Conservation (phyloP, 169 alveolate genomes). For the Nephromyces sp. region DNA sequence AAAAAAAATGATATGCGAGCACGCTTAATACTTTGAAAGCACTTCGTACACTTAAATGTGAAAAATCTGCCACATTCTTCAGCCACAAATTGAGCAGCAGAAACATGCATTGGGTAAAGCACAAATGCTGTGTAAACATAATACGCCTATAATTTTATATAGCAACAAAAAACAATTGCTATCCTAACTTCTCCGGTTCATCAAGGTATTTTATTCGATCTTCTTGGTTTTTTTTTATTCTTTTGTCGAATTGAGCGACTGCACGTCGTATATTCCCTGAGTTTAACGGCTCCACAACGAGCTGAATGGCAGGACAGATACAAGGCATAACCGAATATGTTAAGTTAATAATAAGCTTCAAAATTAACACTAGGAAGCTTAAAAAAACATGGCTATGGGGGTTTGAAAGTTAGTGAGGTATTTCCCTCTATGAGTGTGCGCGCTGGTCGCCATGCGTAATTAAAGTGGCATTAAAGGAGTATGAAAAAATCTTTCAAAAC, state of each 20-base stretch:
- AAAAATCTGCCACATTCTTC: neutral
- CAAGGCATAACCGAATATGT: too few relatives aligned
- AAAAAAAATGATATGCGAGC: neutral
- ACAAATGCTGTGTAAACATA: neutral
- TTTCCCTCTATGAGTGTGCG: too few relatives aligned
- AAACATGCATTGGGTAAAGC: neutral
- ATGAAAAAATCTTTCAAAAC: too few relatives aligned
- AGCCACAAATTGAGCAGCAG: neutral
- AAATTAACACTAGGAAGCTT: too few relatives aligned
- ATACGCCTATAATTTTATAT: too few relatives aligned
- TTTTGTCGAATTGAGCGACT: slow-evolving; percentile 25
- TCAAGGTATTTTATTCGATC: slow-evolving; percentile 9
- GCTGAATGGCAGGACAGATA: too few relatives aligned
- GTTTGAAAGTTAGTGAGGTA: too few relatives aligned
- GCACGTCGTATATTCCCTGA: slow-evolving; percentile 10
- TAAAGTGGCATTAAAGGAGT: too few relatives aligned
- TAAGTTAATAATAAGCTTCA: too few relatives aligned
- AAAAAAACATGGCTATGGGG: too few relatives aligned
- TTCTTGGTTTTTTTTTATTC: slow-evolving; percentile 18
- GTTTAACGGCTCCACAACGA: slow-evolving; percentile 17
- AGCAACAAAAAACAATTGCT: neutral
- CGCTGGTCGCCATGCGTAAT: too few relatives aligned
- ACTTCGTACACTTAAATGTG: neutral
- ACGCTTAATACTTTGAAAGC: neutral
- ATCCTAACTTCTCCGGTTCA: slow-evolving; percentile 29